Percentiles rank a stretch among this genome's conserved stretches.
Conservation (phyloP, 2,329 filamentous ascomycete genomes). For the Diplodia scrobiculata region DNA sequence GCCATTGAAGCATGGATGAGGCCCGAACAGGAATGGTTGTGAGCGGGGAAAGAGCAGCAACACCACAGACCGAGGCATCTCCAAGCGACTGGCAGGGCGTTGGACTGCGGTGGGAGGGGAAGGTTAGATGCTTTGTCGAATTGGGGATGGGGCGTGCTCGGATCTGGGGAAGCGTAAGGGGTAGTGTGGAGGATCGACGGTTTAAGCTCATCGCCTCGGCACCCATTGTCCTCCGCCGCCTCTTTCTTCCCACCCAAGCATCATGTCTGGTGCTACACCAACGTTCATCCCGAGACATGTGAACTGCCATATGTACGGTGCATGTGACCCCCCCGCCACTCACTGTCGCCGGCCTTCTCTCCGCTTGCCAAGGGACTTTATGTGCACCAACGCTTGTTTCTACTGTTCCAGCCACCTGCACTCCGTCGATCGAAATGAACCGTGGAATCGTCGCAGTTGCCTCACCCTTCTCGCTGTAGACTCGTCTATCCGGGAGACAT, state of each 20-base stretch:
- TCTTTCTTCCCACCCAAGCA: background rate
- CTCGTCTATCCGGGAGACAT: too few species aligned
- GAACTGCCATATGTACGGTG: background rate
- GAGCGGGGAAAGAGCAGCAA: background rate
- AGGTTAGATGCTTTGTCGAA: conserved; percentile 9
- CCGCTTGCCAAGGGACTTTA: background rate
- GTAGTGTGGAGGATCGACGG: conserved; percentile 27
- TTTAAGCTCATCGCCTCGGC: conserved; percentile 25
- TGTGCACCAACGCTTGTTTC: background rate
- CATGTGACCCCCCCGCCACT: conserved; percentile 18
- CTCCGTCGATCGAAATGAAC: background rate
- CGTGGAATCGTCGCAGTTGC: background rate
- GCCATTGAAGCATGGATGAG: background rate
- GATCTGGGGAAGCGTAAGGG: conserved; percentile 26
- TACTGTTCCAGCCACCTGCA: background rate
- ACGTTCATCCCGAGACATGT: conserved; percentile 15
- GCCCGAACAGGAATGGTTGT: background rate
- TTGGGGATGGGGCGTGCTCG: conserved; percentile 10
- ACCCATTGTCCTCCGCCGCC: background rate
- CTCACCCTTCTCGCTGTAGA: background rate
- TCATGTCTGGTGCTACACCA: background rate
- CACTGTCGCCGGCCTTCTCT: background rate
- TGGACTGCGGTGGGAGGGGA: conserved; percentile 14
- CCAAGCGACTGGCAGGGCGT: background rate
- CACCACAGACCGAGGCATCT: conserved; percentile 15